Conservation (phyloP, 2,329 filamentous ascomycete species). For the Calcarisporium arbuscula region DNA sequence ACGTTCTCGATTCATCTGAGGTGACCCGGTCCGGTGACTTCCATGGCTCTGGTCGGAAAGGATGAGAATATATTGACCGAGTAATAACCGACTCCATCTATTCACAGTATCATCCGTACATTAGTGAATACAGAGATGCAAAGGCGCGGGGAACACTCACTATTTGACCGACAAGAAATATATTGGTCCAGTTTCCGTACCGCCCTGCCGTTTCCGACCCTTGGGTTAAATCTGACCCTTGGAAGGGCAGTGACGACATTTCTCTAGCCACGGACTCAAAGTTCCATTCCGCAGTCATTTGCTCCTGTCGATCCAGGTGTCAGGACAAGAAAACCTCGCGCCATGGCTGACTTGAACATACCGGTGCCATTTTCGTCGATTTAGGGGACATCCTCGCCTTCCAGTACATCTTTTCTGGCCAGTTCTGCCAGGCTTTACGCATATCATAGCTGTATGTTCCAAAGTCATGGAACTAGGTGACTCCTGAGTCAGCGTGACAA, state of each 20-base stretch:
- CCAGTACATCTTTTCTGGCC: constrained; percentile 12
- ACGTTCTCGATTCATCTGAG: constrained; percentile 10
- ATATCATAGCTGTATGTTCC: constrained; percentile 17
- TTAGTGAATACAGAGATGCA: no score
- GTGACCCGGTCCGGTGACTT: no score
- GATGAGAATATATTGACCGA: constrained; percentile 4
- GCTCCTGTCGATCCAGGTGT: no score
- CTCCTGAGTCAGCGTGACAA: constrained; percentile 3
- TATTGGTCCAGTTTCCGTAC: constrained; percentile 22
- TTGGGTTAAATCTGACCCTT: no score
- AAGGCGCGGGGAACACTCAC: no score
- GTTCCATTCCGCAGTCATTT: constrained; percentile 19
- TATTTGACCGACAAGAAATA: constrained; percentile 20
- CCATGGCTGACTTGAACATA: constrained; percentile 13
- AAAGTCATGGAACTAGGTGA: constrained; percentile 19
- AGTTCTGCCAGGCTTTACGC: constrained; percentile 10
- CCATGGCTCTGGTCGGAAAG: constrained; percentile 8
- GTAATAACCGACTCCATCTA: constrained; percentile 23
- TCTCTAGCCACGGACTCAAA: constrained; percentile 8
- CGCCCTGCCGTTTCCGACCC: constrained; percentile 15
- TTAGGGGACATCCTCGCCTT: constrained; percentile 12
- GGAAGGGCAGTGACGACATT: no score
- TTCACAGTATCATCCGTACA: no score
- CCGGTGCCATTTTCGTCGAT: constrained; percentile 15
- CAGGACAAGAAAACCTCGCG: no score